Evolutionary conservation across 2,329 filamentous ascomycete species (phyloP).

Genomic region (Stemphylium lycopersici): DNA sequence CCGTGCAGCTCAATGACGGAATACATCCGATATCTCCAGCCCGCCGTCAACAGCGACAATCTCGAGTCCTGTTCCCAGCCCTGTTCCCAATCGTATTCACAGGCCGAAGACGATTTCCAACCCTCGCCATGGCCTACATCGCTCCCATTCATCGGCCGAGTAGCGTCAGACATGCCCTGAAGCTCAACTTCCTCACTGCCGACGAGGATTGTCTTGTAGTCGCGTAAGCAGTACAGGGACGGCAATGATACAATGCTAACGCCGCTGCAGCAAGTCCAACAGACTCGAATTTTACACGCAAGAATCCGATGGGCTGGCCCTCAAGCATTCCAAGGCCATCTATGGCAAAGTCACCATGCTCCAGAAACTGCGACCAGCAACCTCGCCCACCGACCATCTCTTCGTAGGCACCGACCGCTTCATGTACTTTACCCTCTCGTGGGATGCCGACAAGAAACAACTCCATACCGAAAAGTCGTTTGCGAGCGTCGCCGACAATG

Average conservation of each 20-base stretch:
- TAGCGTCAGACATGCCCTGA: constrained; percentile 87
- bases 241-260: constrained; percentile 14
- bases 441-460: constrained; percentile 67
- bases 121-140: constrained; percentile 80
- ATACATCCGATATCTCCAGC: constrained; percentile 32
- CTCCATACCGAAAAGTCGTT: constrained; percentile 64
- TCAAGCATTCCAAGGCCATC: constrained; percentile 73
- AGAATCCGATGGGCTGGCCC: constrained; percentile 62
- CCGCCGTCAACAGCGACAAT: constrained; percentile 6
- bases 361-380: constrained; percentile 76
- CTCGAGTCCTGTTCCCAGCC: neutral
- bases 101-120: constrained; percentile 17
- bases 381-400: constrained; percentile 78
- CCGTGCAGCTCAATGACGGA: constrained; percentile 34
- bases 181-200: constrained; percentile 73
- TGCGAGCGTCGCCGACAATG: constrained; percentile 65
- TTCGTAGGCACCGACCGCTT: constrained; percentile 91
- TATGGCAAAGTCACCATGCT: constrained; percentile 89
- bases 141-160: constrained; percentile 92
- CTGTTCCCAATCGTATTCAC: neutral
- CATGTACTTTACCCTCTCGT: constrained; percentile 88
- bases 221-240: constrained; percentile 66
- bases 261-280: constrained; percentile 70
- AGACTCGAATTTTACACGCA: constrained; percentile 82
- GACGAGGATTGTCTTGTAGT: constrained; percentile 84